Evolutionary conservation across 345 rosid genomes (phyloP).

Genomic region (sweet orange (Citrus sinensis)): DVS_A1.0 CM039162.1:8255501-8256000

Average conservation of each 20-base stretch:
- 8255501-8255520: slow-evolving; percentile 65
- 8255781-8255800: slow-evolving; percentile 62
- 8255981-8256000: slow-evolving; percentile 52
- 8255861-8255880: slow-evolving; percentile 44
- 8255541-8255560: slow-evolving; percentile 78
- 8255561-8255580: slow-evolving; percentile 60
- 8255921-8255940: slow-evolving; percentile 56
- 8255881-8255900: slow-evolving; percentile 53
- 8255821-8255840: slow-evolving; percentile 57
- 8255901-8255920: slow-evolving; percentile 42
- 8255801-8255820: slow-evolving; percentile 63
- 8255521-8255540: slow-evolving; percentile 62
- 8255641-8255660: slow-evolving; percentile 69
- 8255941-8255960: slow-evolving; percentile 46
- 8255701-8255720: slow-evolving; percentile 70
- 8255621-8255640: slow-evolving; percentile 66
- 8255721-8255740: slow-evolving; percentile 76
- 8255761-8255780: slow-evolving; percentile 67
- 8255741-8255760: slow-evolving; percentile 55
- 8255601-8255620: slow-evolving; percentile 73
- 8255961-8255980: slow-evolving; percentile 59
- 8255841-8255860: slow-evolving; percentile 48
- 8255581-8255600: slow-evolving; percentile 62
- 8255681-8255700: slow-evolving; percentile 71
- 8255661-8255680: slow-evolving; percentile 80